Evolutionary conservation across 169 alveolate species (phyloP), one percentile per base, ranked within the genome.

Genomic region (Eimeria tenella): DNA sequence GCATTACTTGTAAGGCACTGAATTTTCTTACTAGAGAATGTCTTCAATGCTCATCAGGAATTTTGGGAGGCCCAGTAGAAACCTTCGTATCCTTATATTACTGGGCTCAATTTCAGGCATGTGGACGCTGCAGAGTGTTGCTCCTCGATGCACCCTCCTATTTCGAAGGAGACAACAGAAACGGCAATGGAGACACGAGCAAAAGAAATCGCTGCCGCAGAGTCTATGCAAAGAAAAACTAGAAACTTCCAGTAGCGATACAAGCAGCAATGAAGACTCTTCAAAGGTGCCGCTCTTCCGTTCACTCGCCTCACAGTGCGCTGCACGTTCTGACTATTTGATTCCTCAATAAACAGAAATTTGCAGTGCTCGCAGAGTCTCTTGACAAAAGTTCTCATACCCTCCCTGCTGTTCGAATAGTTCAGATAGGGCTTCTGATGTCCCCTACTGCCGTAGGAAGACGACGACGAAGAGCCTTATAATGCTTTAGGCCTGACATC

Each of bases 131-230:
- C 91, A 84, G 91, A 84, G 60, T 23, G 68, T 62, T 63, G 79
- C 91, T 17, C 91, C 91, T 42, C 91, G 91, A 17, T 84, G 91
- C 79, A 62, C 42, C 49, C 62, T 42, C 62, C 53, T 60, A 42
- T 84, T 21, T 71, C 79, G 79, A 77, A 84, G 65, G 62, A 58
- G 70, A 7, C 49, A 62, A 9, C 75, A 84, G 25, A 60, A 15
- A 42, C 75, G 60, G 42, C 21, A 84, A 8, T 42, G 58, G 81
- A 84, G 52, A 62, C 25, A 6, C 21, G 55, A 49, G 25, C 79
- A 62, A 56, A 23, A 42, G 52, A 31, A n/a, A 55, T 21, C 49
- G 0, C 71, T 21, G 19, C 23, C 58, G 49, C 81, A 49, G 23
- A 17, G n/a, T 6, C 81, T 52, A 19, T 31, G 70, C 79, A 56